Evolutionary conservation across 1,284 basidiomycete genomes (phyloP), one percentile per base, ranked within the genome.

Genomic region (Lignosus rhinocerotis): DNA sequence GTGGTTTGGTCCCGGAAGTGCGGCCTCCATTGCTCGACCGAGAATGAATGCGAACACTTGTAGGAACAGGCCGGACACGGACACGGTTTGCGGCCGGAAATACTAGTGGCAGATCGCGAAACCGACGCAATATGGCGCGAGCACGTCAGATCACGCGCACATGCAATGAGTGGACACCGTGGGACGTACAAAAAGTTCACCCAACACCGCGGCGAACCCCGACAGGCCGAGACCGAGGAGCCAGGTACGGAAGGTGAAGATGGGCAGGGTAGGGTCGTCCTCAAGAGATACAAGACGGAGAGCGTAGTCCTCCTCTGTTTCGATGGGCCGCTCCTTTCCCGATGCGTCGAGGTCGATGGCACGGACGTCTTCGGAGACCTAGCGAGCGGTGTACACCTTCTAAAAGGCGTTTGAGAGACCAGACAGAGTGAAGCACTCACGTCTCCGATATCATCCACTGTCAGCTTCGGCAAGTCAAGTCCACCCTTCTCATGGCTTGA

Each of bases 251-350:
- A 81, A 78, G 7, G 81, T 81, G 62, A 75, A 70, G 12, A 78
- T 73, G 10, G 80, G 83, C 25, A 85, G 73, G 0, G 75, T 73
- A 2, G 82, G 80, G 69, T 88, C 86, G 66, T 88, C 86, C 17
- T 83, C 81, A 19, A 83, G 71, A 6, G 80, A 81, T 58, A 84
- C 75, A 6, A 84, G 74, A 48, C 79, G 79, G 17, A 76, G 76
- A 17, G 78, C 77, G 51, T 78, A 74, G 62, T 83, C 82, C 43
- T 75, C 64, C 56, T 81, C 78, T 19, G 80, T 79, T 61, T 77
- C 76, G 59, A 78, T 78, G 36, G 76, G 75, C 17, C 73, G 68
- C 64, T 78, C 77, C 59, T 74, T 73, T 42, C 76, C 76, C 16
- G 47, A 21, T 10, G 68, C 72, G 44, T 71, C 75, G 53, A 76